A percentile compares a stretch with the other conserved stretches of the same genome.
Conservation (phyloP, 108 stramenopile genomes). For the Pseudonitzschia multiseries region DNA sequence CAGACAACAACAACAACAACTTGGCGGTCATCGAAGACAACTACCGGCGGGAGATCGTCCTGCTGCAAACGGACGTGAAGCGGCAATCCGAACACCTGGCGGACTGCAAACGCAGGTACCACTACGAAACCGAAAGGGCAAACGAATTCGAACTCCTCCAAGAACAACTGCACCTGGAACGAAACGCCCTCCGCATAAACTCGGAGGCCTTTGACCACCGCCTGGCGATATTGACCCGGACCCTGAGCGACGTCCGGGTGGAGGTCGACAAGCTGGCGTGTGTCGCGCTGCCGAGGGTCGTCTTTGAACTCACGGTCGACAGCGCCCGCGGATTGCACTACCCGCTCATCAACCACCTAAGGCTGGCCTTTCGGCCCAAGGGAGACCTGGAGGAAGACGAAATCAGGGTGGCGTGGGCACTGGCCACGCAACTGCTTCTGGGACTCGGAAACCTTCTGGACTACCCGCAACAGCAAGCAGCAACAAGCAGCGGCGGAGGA, state of each 20-base stretch:
- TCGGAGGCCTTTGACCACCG: conserved; percentile 34
- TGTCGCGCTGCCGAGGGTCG: conserved; percentile 33
- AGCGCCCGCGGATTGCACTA: conserved; percentile 47
- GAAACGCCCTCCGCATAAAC: conserved; percentile 44
- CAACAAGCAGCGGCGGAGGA: too few species aligned
- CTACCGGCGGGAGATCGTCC: conserved; percentile 39
- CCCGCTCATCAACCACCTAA: conserved; percentile 60
- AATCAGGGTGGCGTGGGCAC: conserved; percentile 54
- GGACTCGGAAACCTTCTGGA: conserved; percentile 39
- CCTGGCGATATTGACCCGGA: conserved; percentile 14
- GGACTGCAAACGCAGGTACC: conserved; percentile 26
- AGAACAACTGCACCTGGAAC: conserved; percentile 24
- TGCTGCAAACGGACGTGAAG: conserved; percentile 31
- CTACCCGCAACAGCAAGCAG: too few species aligned
- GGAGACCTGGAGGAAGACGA: conserved; percentile 42
- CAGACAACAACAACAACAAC: not conserved
- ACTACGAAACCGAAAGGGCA: conserved; percentile 32
- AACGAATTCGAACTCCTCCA: conserved; percentile 33
- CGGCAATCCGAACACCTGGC: conserved; percentile 32
- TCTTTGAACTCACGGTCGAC: conserved; percentile 56
- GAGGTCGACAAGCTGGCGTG: conserved; percentile 38
- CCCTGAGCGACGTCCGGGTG: conserved; percentile 17
- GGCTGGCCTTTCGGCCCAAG: conserved; percentile 59
- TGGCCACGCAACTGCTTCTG: conserved; percentile 57
- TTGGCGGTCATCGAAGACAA: conserved; percentile 19